Conservation (phyloP, 2,329 filamentous ascomycete genomes). For the Penicillium freii region DNA sequence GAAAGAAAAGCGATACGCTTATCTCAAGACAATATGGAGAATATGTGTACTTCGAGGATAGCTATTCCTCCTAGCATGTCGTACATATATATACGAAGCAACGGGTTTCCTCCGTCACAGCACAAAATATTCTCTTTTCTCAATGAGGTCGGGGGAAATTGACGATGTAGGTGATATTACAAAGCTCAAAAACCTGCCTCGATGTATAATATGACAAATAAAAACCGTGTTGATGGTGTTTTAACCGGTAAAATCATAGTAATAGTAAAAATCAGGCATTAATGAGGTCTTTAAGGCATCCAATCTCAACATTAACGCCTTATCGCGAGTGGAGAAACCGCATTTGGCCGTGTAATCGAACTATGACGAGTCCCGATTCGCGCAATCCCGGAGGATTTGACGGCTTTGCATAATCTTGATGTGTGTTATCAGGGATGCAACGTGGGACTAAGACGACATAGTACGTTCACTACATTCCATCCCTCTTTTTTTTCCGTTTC, state of each 20-base stretch:
- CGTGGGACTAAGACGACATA: not conserved
- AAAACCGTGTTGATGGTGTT: no score
- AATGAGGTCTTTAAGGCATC: not conserved
- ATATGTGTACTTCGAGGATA: not conserved
- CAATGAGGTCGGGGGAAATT: not conserved
- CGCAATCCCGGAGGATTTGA: not conserved
- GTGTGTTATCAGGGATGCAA: not conserved
- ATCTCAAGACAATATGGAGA: not conserved
- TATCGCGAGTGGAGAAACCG: constrained; percentile 1
- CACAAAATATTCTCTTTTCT: not conserved
- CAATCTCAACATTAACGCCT: not conserved
- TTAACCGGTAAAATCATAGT: no score
- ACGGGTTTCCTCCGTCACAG: not conserved
- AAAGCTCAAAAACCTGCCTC: not conserved
- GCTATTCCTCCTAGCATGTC: not conserved
- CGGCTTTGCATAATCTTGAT: not conserved
- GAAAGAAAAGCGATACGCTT: not conserved
- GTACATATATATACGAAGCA: not conserved
- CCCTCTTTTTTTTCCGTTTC: not conserved
- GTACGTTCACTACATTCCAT: not conserved
- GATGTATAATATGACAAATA: no score
- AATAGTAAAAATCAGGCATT: not conserved
- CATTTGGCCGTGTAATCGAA: not conserved
- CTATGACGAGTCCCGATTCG: constrained; percentile 3
- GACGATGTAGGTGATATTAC: not conserved